These are phyloP conservation scores for Aureobasidium lini DNA, from an alignment of 2,329 filamentous ascomycete genomes.

Conservation along the genomic window DNA sequence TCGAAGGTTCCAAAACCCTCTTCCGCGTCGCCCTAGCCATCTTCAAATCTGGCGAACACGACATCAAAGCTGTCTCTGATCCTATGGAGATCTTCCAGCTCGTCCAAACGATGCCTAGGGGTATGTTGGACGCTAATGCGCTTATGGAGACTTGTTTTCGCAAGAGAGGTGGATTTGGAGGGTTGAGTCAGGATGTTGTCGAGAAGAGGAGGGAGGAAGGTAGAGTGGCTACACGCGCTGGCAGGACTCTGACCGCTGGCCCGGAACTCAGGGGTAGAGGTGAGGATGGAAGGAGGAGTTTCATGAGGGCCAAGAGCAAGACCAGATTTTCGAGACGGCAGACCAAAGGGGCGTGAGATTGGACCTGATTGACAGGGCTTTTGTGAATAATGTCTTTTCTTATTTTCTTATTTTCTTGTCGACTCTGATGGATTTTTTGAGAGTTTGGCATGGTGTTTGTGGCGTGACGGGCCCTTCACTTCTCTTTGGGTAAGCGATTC, in stretches of 20 bases:
- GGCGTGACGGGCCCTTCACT: too few species aligned
- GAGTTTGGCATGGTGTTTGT: not conserved
- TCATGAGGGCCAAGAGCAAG: constrained; percentile 14
- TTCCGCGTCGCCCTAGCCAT: constrained; percentile 87
- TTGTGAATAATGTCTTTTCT: not conserved
- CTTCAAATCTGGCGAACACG: constrained; percentile 77
- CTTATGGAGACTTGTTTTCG: constrained; percentile 79
- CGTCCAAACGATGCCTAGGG: constrained; percentile 77
- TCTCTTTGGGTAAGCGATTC: too few species aligned
- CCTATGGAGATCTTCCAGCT: constrained; percentile 95
- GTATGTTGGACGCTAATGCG: constrained; percentile 71
- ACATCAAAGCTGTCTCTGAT: constrained; percentile 72
- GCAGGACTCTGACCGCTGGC: not conserved
- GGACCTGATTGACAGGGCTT: not conserved
- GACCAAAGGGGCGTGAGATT: constrained; percentile 1
- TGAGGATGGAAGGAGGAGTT: constrained; percentile 10
- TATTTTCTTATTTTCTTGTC: not conserved
- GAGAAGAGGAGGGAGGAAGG: constrained; percentile 68
- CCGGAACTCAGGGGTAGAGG: not conserved
- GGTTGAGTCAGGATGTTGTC: constrained; percentile 73
- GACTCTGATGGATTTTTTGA: not conserved
- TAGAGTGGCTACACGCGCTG: constrained; percentile 21
- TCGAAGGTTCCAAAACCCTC: constrained; percentile 87
- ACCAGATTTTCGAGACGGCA: constrained; percentile 5
- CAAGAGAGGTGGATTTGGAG: constrained; percentile 60